phyloP scores from a whole-genome alignment of 257 asterid genomes.

The Solanum corneliomulleri region DNA sequence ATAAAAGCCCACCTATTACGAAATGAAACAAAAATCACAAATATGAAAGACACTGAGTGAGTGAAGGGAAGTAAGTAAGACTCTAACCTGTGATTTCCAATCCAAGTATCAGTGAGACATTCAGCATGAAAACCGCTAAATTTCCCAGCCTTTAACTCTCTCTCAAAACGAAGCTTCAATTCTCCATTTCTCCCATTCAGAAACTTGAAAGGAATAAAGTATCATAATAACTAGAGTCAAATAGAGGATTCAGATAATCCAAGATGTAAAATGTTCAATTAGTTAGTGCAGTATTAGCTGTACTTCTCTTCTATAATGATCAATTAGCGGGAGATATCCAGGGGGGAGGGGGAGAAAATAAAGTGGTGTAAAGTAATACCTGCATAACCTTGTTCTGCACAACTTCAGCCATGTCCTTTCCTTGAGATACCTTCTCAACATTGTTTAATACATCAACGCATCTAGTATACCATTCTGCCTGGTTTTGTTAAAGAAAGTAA shows the following conservation, averaged over 20 bases:
- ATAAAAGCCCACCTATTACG: constrained; percentile 89
- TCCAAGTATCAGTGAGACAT: constrained; percentile 90
- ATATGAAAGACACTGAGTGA: not conserved
- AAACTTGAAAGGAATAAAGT: constrained; percentile 28
- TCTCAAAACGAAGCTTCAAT: constrained; percentile 51
- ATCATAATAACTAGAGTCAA: not conserved
- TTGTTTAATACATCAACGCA: constrained; percentile 61
- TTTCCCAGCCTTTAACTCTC: constrained; percentile 72
- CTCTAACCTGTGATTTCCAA: constrained; percentile 70
- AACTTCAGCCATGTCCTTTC: constrained; percentile 56
- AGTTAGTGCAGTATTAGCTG: not conserved
- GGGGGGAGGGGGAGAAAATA: not conserved
- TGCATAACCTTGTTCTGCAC: constrained; percentile 89
- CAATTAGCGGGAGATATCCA: not conserved
- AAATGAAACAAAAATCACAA: not conserved
- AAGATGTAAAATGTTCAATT: not conserved
- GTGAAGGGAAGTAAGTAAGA: not conserved
- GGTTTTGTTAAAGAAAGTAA: constrained; percentile 6
- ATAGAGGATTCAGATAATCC: not conserved
- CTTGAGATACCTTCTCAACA: constrained; percentile 61
- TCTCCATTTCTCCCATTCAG: constrained; percentile 68
- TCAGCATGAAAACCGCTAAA: constrained; percentile 75
- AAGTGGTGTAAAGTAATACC: constrained; percentile 30
- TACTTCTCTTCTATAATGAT: not conserved
- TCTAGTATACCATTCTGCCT: constrained; percentile 77